Evolutionary conservation across 148 eudicot genomes (phyloP).

Genomic region (Bassia scoparia): DNA sequence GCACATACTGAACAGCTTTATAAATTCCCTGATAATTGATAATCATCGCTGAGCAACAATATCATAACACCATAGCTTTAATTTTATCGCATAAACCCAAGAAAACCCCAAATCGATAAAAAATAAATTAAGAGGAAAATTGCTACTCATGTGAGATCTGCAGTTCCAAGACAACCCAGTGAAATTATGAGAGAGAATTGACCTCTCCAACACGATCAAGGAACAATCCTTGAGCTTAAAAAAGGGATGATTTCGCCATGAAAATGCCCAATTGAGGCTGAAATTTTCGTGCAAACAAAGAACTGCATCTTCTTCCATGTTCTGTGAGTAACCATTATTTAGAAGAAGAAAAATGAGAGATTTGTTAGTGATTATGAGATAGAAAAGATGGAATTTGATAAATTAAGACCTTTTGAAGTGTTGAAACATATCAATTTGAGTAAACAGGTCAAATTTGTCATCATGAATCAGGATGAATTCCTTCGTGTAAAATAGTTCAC

Average conservation of each 20-base stretch:
- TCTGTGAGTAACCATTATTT: no score
- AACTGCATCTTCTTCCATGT: conserved; percentile 18
- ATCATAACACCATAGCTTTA: not conserved
- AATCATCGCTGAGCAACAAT: not conserved
- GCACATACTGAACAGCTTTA: no score
- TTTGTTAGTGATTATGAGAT: no score
- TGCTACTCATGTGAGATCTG: conserved; percentile 40
- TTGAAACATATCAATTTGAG: no score
- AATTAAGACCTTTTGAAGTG: no score
- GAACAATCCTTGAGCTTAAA: conserved; percentile 36
- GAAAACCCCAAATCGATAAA: not conserved
- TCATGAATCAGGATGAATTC: no score
- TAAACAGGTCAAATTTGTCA: no score
- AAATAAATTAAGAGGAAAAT: not conserved
- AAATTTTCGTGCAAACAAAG: conserved; percentile 15
- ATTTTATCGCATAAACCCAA: not conserved
- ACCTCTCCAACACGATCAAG: conserved; percentile 65
- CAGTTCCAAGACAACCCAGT: conserved; percentile 56
- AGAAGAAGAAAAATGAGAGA: no score
- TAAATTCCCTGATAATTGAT: no score
- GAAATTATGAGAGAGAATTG: conserved; percentile 41
- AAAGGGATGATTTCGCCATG: conserved; percentile 30
- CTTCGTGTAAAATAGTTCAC: no score
- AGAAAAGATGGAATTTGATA: no score
- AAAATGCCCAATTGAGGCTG: conserved; percentile 7